Conservation (phyloP, 2,329 filamentous ascomycete genomes). For the Aspergillus felis region DNA sequence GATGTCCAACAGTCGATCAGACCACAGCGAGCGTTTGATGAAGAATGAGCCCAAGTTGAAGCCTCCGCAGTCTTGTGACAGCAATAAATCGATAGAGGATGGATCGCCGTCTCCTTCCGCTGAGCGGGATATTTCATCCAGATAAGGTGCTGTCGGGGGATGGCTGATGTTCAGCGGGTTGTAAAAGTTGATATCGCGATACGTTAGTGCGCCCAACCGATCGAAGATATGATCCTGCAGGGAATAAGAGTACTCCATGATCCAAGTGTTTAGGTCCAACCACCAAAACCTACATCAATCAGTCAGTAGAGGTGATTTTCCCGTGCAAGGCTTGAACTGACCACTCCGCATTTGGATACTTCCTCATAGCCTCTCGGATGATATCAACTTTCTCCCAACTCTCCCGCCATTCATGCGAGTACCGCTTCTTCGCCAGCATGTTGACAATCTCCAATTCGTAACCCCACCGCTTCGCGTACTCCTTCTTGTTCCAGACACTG, state of each 20-base stretch:
- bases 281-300: slow-evolving; percentile 81
- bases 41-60: slow-evolving; percentile 98
- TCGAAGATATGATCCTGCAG: slow-evolving; percentile 89
- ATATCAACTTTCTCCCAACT: slow-evolving; percentile 99
- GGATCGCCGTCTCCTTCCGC: slow-evolving; percentile 70
- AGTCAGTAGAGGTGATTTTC: slow-evolving; percentile 4
- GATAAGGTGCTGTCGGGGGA: slow-evolving; percentile 67
- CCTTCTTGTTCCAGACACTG: slow-evolving; percentile 90
- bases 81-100: slow-evolving; percentile 78
- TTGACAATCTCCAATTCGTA: slow-evolving; percentile 96
- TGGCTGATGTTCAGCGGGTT: slow-evolving; percentile 94
- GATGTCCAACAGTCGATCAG: slow-evolving; percentile 83
- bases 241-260: slow-evolving; percentile 93
- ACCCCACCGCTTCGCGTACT: slow-evolving; percentile 82
- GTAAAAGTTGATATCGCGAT: slow-evolving; percentile 94
- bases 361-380: slow-evolving; percentile 79
- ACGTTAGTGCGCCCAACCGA: slow-evolving; percentile 67
- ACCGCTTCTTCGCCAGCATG: slow-evolving; percentile 98
- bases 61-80: slow-evolving; percentile 90
- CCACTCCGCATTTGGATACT: slow-evolving; percentile 96
- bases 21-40: slow-evolving; percentile 78
- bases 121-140: slow-evolving; percentile 71
- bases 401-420: slow-evolving; percentile 98
- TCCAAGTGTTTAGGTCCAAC: slow-evolving; percentile 94
- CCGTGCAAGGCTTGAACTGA: slow-evolving; percentile 45